These are phyloP conservation scores for Phytophthora foliorum DNA, from an alignment of 352 stramenopile species.

Conservation along the genomic window DNA sequence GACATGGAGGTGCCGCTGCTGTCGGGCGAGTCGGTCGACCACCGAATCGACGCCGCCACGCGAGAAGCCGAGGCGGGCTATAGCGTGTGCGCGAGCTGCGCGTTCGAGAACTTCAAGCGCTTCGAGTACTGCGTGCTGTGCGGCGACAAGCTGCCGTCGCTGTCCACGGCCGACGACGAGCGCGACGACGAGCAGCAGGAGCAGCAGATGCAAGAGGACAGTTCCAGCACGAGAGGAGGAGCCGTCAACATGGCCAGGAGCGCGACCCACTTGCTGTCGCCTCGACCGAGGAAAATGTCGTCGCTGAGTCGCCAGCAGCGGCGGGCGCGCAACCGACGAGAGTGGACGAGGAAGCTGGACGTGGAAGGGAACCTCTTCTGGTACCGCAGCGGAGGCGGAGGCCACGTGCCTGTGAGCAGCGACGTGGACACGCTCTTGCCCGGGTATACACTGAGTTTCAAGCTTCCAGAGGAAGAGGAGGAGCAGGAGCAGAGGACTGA, in stretches of 20 bases:
- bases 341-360: slow-evolving; percentile 75
- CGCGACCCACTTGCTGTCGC: slow-evolving; percentile 22
- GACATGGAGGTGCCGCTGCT: slow-evolving; percentile 66
- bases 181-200: slow-evolving; percentile 29
- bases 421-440: slow-evolving; percentile 27
- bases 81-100: slow-evolving; percentile 55
- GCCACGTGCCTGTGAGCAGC: slow-evolving; percentile 22
- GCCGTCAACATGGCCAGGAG: slow-evolving; percentile 22
- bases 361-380: slow-evolving; percentile 69
- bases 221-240: slow-evolving; percentile 15
- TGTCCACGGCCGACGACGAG: slow-evolving; percentile 41
- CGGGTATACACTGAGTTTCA: slow-evolving; percentile 46
- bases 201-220: no score
- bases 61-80: slow-evolving; percentile 69
- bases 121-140: slow-evolving; percentile 74
- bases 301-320: slow-evolving; percentile 48
- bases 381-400: slow-evolving; percentile 49
- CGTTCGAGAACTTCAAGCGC: slow-evolving; percentile 83
- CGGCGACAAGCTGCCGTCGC: slow-evolving; percentile 55
- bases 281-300: slow-evolving; percentile 40
- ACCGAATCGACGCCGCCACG: slow-evolving; percentile 73
- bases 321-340: slow-evolving; percentile 60
- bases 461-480: slow-evolving; percentile 26
- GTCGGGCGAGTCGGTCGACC: slow-evolving; percentile 62
- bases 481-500: slow-evolving; percentile 3